phyloP scores from a whole-genome alignment of 495 filamentous ascomycete genomes.

The Acidomyces sp. region DNA sequence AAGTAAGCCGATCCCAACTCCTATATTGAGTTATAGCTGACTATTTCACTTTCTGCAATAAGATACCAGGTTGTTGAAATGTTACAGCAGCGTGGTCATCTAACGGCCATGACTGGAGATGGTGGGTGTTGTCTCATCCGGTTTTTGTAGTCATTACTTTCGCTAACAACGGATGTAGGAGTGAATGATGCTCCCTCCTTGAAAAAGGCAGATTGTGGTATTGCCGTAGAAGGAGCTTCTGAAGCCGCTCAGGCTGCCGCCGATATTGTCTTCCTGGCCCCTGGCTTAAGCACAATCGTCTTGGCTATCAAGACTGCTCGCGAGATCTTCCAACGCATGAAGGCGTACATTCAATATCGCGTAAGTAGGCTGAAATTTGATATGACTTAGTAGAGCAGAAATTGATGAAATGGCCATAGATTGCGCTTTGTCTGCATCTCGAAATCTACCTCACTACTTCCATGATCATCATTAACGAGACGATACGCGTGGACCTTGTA shows the following conservation, averaged over 20 bases:
- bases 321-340: constrained; percentile 75
- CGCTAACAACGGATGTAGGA: constrained; percentile 30
- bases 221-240: constrained; percentile 62
- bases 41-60: no score
- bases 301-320: constrained; percentile 65
- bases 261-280: constrained; percentile 68
- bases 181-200: constrained; percentile 60
- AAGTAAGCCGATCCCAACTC: no score
- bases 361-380: no score
- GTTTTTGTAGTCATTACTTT: not conserved
- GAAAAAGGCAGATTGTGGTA: constrained; percentile 64
- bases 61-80: constrained; percentile 67
- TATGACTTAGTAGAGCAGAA: no score
- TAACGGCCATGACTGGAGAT: constrained; percentile 64
- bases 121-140: constrained; percentile 20
- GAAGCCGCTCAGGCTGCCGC: constrained; percentile 64
- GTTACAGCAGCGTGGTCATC: constrained; percentile 59
- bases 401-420: no score
- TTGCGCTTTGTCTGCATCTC: constrained; percentile 61
- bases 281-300: constrained; percentile 62
- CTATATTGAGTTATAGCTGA: no score
- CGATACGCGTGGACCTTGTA: constrained; percentile 51
- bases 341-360: constrained; percentile 71
- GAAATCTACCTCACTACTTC: constrained; percentile 65
- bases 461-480: constrained; percentile 66